Evolutionary conservation across 768 basidiomycete species (phyloP).

Genomic region (Serendipita sp.): DNA sequence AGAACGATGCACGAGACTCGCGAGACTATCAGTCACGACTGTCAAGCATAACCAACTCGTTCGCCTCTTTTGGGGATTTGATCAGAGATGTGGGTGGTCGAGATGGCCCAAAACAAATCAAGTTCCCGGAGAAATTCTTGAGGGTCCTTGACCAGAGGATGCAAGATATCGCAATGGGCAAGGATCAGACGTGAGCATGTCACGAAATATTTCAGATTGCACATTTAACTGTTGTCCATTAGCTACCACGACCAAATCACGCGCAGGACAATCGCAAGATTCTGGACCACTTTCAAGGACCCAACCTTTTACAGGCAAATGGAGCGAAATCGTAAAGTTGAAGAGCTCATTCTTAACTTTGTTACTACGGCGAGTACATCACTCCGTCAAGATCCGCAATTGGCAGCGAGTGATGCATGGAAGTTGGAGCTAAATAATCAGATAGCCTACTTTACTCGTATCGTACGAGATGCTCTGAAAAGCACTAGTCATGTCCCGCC

Average conservation of each 20-base stretch:
- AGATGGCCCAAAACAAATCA: constrained; percentile 69
- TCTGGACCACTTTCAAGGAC: constrained; percentile 79
- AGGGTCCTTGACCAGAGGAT: constrained; percentile 81
- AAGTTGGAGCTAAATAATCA: constrained; percentile 86
- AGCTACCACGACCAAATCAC: constrained; percentile 85
- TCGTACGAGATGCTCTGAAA: constrained; percentile 66
- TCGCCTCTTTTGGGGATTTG: constrained; percentile 53
- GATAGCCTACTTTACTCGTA: constrained; percentile 71
- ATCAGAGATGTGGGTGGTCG: constrained; percentile 47
- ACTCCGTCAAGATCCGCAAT: constrained; percentile 75
- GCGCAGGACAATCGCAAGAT: constrained; percentile 77
- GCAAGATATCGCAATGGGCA: constrained; percentile 86
- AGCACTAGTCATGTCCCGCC: constrained; percentile 61
- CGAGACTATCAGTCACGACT: constrained; percentile 38
- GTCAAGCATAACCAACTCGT: constrained; percentile 36
- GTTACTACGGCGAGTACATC: constrained; percentile 78
- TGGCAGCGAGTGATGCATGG: constrained; percentile 69
- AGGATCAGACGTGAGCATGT: constrained; percentile 61
- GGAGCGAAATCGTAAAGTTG: constrained; percentile 93
- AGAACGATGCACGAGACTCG: constrained; percentile 11
- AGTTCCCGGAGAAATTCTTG: constrained; percentile 85
- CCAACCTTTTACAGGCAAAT: constrained; percentile 75
- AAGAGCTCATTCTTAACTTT: constrained; percentile 92
- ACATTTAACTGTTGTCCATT: constrained; percentile 7
- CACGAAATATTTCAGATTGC: not conserved